A percentile compares a stretch with the other conserved stretches of the same genome.
Evolutionary conservation across 2,329 filamentous ascomycete species (phyloP).

Genomic region (Microsporum canis): DNA sequence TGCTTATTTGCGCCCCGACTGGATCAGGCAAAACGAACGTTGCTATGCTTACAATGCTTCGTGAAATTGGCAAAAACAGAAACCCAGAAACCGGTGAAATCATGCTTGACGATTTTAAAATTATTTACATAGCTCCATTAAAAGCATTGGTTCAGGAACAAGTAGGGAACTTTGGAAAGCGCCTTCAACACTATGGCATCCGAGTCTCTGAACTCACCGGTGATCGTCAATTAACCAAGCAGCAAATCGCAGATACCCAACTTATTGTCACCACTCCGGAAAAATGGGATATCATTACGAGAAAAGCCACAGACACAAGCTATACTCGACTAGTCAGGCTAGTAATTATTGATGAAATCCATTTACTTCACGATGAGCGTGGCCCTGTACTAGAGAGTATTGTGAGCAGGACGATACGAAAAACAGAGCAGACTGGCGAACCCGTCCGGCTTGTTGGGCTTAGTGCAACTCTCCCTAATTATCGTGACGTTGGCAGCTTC

Average conservation of each 20-base stretch:
- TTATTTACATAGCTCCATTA: conserved; percentile 90
- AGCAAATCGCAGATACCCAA: conserved; percentile 95
- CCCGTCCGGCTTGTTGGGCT: conserved; percentile 84
- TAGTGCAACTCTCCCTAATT: conserved; percentile 92
- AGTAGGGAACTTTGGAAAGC: conserved; percentile 90
- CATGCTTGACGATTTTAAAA: conserved; percentile 93
- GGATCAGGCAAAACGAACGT: conserved; percentile 98
- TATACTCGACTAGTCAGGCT: conserved; percentile 96
- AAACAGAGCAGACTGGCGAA: conserved; percentile 86
- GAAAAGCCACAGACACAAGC: conserved; percentile 91
- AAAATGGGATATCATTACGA: conserved; percentile 98
- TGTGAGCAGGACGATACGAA: conserved; percentile 84
- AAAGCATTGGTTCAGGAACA: conserved; percentile 97
- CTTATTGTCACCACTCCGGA: conserved; percentile 97
- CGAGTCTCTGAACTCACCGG: conserved; percentile 91
- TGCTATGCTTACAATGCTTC: conserved; percentile 90
- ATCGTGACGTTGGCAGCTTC: conserved; percentile 90
- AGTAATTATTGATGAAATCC: conserved; percentile 96
- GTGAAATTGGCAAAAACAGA: conserved; percentile 91
- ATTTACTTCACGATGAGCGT: conserved; percentile 92
- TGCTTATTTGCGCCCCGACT: conserved; percentile 94
- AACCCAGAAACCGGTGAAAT: conserved; percentile 85
- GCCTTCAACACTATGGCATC: conserved; percentile 82
- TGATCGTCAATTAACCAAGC: conserved; percentile 95
- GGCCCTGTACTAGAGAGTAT: conserved; percentile 95